Evolutionary conservation across 2,329 filamentous ascomycete species (phyloP), one percentile per base, ranked within the genome.

Genomic region (Didymella arachidicola): DNA sequence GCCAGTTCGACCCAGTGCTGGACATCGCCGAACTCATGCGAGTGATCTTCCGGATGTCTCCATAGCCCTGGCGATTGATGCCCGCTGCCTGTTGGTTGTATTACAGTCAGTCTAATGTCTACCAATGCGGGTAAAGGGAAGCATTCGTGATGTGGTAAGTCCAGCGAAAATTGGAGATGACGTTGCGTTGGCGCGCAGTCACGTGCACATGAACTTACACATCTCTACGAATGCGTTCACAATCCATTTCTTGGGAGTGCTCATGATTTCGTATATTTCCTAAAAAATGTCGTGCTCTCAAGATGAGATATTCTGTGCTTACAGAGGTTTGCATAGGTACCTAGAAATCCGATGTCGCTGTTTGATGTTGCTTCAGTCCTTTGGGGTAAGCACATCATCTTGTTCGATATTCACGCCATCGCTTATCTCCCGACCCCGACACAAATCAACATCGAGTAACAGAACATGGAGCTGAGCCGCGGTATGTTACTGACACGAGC

Each of bases 21-120:
- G 27, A 75, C 59, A 57, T 72, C 62, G 60, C 72, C 68, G 64
- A 90, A 90, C 18, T 83, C 76, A 63, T 82, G 81, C 1, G 87
- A 89, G 63, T 84, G 78, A 63, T 91, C 87, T 16, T 85, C 79
- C 1, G 87, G 88, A 65, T 90, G 87, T 34, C 83, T 80, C 87
- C 87, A 87, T 4, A 87, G 77, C 1, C 85, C 84, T 7, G 84
- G 84, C 3, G 82, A 84, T 50, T 73, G 72, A 39, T 74, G 74
- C 26, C 66, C 70, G 53, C 69, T 69, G 36, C 70, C 70, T 73
- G 45, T 58, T 42, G 4, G 22, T 49, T 45, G 22, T 14, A 16
- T 7, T 22, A 3, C 18, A 43, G 43, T 55, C 34, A 57, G 38
- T 22, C 12, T 38, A 18, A 16, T 6, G 18, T 46, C n/a, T 41